phyloP scores from a whole-genome alignment of 495 filamentous ascomycete genomes.

The Aspergillus leporis region DNA sequence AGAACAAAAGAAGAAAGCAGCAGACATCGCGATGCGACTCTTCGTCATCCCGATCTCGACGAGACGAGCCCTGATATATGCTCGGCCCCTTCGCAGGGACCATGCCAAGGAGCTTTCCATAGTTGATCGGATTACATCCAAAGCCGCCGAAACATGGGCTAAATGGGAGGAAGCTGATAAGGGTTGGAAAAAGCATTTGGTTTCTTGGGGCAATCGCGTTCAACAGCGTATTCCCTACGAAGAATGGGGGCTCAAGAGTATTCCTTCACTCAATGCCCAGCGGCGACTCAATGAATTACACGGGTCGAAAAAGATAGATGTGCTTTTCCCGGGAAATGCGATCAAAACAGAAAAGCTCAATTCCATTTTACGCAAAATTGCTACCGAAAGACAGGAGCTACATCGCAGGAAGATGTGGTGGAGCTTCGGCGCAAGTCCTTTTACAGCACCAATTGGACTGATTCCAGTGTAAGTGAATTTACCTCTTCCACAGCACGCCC shows the following conservation, averaged over 20 bases:
- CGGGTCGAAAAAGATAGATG: constrained; percentile 66
- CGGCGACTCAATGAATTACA: constrained; percentile 61
- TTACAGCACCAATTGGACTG: constrained; percentile 78
- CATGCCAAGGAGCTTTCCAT: constrained; percentile 49
- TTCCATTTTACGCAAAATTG: constrained; percentile 60
- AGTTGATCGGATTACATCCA: constrained; percentile 64
- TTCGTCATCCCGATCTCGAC: constrained; percentile 95
- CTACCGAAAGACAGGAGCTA: constrained; percentile 74
- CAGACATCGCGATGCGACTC: constrained; percentile 70
- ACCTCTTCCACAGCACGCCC: not conserved
- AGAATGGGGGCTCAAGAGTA: constrained; percentile 96
- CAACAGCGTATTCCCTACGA: constrained; percentile 88
- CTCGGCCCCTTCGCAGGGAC: constrained; percentile 64
- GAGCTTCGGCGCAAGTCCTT: constrained; percentile 79
- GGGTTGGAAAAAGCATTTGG: constrained; percentile 85
- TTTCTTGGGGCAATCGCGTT: constrained; percentile 80
- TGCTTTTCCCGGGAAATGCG: constrained; percentile 73
- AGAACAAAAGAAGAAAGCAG: constrained; percentile 2
- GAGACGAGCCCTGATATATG: constrained; percentile 87
- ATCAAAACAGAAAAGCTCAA: constrained; percentile 62
- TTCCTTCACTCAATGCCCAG: constrained; percentile 77
- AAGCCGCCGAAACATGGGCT: constrained; percentile 74
- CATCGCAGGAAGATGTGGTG: constrained; percentile 76
- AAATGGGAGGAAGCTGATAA: constrained; percentile 80
- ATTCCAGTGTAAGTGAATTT: constrained; percentile 72